These are phyloP conservation scores for Coffea canephora DNA, from an alignment of 257 asterid species.

Conservation along the genomic window DNA sequence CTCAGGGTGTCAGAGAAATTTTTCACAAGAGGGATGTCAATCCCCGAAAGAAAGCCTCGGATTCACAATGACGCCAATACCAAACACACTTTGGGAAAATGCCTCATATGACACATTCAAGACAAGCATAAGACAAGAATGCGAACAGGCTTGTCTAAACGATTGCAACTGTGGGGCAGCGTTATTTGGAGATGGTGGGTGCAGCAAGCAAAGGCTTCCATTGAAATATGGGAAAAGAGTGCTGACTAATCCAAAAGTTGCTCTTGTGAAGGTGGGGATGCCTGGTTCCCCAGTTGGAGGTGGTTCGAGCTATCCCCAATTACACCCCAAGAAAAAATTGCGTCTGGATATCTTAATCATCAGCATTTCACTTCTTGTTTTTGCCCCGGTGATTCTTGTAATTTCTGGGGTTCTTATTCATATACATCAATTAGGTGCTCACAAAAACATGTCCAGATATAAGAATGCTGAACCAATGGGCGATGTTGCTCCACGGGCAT, in stretches of 20 bases:
- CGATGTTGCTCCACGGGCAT: too few species aligned
- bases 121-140: conserved; percentile 17
- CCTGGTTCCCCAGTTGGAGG: neutral
- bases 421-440: too few species aligned
- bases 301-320: neutral
- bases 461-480: too few species aligned
- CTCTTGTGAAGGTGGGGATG: conserved; percentile 32
- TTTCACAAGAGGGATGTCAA: conserved; percentile 20
- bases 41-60: neutral
- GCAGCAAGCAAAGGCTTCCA: conserved; percentile 54
- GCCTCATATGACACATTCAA: conserved; percentile 10
- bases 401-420: too few species aligned
- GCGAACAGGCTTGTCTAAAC: conserved; percentile 37
- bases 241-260: conserved; percentile 13
- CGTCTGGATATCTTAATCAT: too few species aligned
- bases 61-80: conserved; percentile 18
- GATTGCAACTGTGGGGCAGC: conserved; percentile 58
- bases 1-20: conserved; percentile 35
- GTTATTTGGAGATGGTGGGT: conserved; percentile 13
- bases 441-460: too few species aligned
- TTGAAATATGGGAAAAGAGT: conserved; percentile 36
- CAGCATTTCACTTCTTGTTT: too few species aligned
- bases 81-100: conserved; percentile 32
- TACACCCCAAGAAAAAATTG: too few species aligned
- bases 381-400: too few species aligned